Evolutionary conservation across 306 rosid species (phyloP).

Genomic region (Coriaria nepalensis): DNA sequence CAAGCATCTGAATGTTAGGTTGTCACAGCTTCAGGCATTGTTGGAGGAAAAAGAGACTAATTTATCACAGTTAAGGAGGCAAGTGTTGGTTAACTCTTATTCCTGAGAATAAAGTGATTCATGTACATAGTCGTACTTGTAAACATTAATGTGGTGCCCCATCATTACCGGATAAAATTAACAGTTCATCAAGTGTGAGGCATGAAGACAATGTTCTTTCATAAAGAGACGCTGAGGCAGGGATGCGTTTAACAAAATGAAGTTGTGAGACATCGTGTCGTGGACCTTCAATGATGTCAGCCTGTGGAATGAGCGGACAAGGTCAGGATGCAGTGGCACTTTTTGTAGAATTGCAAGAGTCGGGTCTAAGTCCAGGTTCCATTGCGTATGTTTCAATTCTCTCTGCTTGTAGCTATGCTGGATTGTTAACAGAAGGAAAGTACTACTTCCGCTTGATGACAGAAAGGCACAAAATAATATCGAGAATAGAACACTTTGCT

Average conservation of each 20-base stretch:
- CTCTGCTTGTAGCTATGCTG: slow-evolving; percentile 65
- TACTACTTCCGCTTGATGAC: slow-evolving; percentile 45
- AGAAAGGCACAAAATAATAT: slow-evolving; percentile 16
- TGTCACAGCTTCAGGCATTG: slow-evolving; percentile 73
- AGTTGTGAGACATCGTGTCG: slow-evolving; percentile 38
- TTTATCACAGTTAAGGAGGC: slow-evolving; percentile 58
- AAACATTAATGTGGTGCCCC: neutral
- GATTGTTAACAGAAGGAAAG: slow-evolving; percentile 48
- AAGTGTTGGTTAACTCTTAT: slow-evolving; percentile 1
- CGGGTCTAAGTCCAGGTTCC: slow-evolving; percentile 41
- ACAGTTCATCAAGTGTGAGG: slow-evolving; percentile 30
- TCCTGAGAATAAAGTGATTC: neutral
- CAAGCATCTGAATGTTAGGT: slow-evolving; percentile 52
- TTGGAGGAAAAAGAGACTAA: slow-evolving; percentile 69
- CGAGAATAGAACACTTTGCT: slow-evolving; percentile 42
- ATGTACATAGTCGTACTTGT: slow-evolving; percentile 8
- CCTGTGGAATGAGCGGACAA: slow-evolving; percentile 49
- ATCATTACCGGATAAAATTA: slow-evolving; percentile 22
- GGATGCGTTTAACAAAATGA: slow-evolving; percentile 47
- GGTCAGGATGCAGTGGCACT: slow-evolving; percentile 43
- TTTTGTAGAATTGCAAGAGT: slow-evolving; percentile 37
- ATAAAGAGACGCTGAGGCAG: too few species aligned
- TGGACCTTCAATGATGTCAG: slow-evolving; percentile 82
- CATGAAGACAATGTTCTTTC: slow-evolving; percentile 49
- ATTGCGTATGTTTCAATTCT: slow-evolving; percentile 52